Conservation (phyloP, 2,329 filamentous ascomycete species). For the Xylaria hypoxylon region DNA sequence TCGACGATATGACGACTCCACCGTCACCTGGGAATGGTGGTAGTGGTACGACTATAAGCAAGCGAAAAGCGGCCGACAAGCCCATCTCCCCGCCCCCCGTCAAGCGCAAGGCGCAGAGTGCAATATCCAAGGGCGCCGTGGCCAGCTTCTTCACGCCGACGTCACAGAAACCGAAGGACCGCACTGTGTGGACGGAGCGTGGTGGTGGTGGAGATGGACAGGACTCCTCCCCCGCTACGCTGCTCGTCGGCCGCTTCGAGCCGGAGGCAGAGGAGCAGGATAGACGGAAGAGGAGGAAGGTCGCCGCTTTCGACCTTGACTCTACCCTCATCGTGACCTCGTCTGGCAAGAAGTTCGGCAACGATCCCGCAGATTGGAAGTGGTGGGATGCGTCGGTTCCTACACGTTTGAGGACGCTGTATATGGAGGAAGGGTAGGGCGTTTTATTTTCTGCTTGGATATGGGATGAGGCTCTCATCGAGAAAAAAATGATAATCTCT, state of each 20-base stretch:
- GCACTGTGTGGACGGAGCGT: constrained; percentile 77
- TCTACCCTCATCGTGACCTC: constrained; percentile 85
- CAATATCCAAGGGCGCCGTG: constrained; percentile 71
- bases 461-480: background rate
- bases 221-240: constrained; percentile 59
- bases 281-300: constrained; percentile 61
- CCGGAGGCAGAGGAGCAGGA: constrained; percentile 55
- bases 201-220: constrained; percentile 57
- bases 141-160: constrained; percentile 88
- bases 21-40: constrained; percentile 20
- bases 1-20: constrained; percentile 33
- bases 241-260: constrained; percentile 81
- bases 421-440: constrained; percentile 72
- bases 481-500: background rate
- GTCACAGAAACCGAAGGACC: constrained; percentile 85
- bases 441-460: background rate
- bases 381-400: constrained; percentile 89
- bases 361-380: constrained; percentile 83
- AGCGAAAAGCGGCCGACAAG: constrained; percentile 51
- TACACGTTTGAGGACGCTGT: constrained; percentile 71
- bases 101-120: constrained; percentile 65
- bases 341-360: constrained; percentile 83
- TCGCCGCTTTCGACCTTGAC: constrained; percentile 83
- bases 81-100: constrained; percentile 65
- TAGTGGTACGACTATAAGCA: constrained; percentile 23